Evolutionary conservation across 1,139 yeast species (phyloP), one percentile per base, ranked within the genome.

Genomic region (Magnusiomyces tetraspermus): DNA sequence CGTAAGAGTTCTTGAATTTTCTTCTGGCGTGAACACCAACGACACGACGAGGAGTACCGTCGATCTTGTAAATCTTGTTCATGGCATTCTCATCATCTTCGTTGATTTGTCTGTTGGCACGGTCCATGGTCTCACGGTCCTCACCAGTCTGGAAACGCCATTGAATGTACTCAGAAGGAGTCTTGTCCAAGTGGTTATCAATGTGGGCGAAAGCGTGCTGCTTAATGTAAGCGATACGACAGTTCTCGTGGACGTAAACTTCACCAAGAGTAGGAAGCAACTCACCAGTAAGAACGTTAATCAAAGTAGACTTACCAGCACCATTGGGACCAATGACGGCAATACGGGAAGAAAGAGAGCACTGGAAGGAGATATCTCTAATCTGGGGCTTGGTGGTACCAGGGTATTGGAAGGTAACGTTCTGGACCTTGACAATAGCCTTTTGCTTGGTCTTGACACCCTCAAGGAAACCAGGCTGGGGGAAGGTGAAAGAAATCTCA

Each of bases 61-160:
- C 98, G 71, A 92, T 81, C 83, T 86, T 89, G 90, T 89, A 92
- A 77, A 92, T 85, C 83, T 90, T 92, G 92, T 90, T 89, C 98
- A 92, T 92, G 73, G 95, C 87, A 76, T 83, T 82, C 80, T 90
- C 97, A 78, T 92, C 98, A 67, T 80, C 79, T 78, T 92, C 98
- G 73, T 86, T 89, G 73, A 92, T 88, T 76, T 85, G 94, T 83
- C 98, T 88, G 75, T 95, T 88, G 74, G 98, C 98, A 82, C 97
- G 88, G 81, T 92, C 98, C 97, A 92, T 92, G 77, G 98, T 92
- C 82, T 92, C 98, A 81, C 98, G 88, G 77, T 92, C 98, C 80
- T 92, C 98, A 88, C 98, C 98, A 72, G 98, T 92, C 81, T 92
- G 98, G 97, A 90, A 92, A 83, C 98, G 90, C 98, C 98, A 92